Conservation (phyloP, 1,284 basidiomycete species). For the Butyriboletus appendiculatus region DNA sequence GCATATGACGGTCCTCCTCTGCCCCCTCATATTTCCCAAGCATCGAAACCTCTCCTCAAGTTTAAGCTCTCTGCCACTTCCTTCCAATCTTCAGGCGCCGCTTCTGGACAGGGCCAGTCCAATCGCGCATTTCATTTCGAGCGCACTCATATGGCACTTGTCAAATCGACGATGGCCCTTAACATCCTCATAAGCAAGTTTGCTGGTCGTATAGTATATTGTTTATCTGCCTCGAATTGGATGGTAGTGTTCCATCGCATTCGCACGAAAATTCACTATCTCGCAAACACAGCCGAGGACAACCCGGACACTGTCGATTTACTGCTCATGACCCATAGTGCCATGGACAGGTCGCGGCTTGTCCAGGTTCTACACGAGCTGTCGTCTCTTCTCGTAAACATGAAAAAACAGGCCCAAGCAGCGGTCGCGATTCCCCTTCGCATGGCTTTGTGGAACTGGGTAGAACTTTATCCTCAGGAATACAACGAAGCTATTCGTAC, state of each 20-base stretch:
- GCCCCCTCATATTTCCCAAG: slow-evolving; percentile 35
- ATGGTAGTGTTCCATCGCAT: slow-evolving; percentile 74
- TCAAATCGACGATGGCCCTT: slow-evolving; percentile 57
- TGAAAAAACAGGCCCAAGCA: slow-evolving; percentile 75
- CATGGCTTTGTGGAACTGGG: slow-evolving; percentile 91
- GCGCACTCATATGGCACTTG: slow-evolving; percentile 64
- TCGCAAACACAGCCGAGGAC: slow-evolving; percentile 55
- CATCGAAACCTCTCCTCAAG: slow-evolving; percentile 30
- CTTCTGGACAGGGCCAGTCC: slow-evolving; percentile 25
- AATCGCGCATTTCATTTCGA: slow-evolving; percentile 55
- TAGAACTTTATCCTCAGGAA: slow-evolving; percentile 80
- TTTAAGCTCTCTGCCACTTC: slow-evolving; percentile 37
- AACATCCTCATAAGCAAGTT: slow-evolving; percentile 66
- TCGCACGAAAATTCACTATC: slow-evolving; percentile 67
- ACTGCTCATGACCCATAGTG: slow-evolving; percentile 71
- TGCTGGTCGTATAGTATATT: slow-evolving; percentile 81
- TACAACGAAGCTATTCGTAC: slow-evolving; percentile 73
- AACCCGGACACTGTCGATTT: slow-evolving; percentile 72
- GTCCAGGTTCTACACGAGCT: slow-evolving; percentile 76
- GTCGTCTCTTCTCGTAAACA: slow-evolving; percentile 81
- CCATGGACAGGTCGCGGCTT: slow-evolving; percentile 65
- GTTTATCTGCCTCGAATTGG: slow-evolving; percentile 93
- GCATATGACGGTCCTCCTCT: slow-evolving; percentile 26
- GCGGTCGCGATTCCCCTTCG: slow-evolving; percentile 77
- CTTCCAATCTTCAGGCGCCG: slow-evolving; percentile 30